Evolutionary conservation across 164 flowering plant species (phyloP).

Genomic region (Chimonanthus praecox): DNA sequence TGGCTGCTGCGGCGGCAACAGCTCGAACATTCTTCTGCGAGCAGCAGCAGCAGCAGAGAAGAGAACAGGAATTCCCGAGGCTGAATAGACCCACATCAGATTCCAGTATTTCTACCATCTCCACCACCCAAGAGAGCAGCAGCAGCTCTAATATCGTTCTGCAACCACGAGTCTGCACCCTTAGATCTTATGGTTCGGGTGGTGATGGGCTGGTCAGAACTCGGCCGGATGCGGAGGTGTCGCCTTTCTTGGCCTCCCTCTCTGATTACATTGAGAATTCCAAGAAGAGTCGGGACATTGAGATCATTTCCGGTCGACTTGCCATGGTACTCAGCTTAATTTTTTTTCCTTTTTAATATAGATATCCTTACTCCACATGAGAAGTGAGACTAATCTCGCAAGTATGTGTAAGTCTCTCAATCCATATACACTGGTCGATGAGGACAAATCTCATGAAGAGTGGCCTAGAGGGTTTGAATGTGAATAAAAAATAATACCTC

Average conservation of each 20-base stretch:
- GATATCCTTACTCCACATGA: no score
- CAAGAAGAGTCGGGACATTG: conserved; percentile 74
- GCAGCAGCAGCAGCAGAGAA: conserved; percentile 21
- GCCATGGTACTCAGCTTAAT: conserved; percentile 53
- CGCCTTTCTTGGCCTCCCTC: conserved; percentile 63
- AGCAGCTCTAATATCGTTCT: conserved; percentile 40
- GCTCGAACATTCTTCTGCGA: not conserved
- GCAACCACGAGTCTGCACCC: conserved; percentile 78
- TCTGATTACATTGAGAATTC: conserved; percentile 84
- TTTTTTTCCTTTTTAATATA: no score
- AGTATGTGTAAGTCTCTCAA: no score
- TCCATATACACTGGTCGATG: no score
- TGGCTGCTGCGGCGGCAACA: not conserved
- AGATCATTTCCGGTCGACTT: conserved; percentile 81
- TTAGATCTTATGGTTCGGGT: conserved; percentile 68
- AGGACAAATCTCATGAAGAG: no score
- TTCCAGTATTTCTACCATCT: not conserved
- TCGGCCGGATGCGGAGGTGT: conserved; percentile 28
- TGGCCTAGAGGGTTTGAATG: no score
- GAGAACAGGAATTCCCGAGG: conserved; percentile 2
- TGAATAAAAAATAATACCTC: no score
- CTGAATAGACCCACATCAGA: conserved; percentile 4
- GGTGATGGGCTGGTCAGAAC: conserved; percentile 31
- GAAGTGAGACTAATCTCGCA: no score
- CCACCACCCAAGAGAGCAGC: conserved; percentile 2